A percentile compares a stretch with the other conserved stretches of the same genome.
Conservation (phyloP, 169 alveolate species). For the Hepatocystis sp. region DNA sequence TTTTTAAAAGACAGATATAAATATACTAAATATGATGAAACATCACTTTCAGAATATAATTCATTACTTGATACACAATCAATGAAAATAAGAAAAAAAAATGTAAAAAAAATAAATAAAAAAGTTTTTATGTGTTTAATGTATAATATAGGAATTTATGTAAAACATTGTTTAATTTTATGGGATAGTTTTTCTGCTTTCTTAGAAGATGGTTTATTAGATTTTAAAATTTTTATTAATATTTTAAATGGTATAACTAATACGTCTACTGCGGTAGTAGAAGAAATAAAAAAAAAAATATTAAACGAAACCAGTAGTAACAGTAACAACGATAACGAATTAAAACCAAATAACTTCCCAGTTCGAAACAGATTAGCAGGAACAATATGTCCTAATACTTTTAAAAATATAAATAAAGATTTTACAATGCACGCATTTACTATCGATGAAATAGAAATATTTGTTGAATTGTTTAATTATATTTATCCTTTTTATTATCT, state of each 20-base stretch:
- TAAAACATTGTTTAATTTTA: conserved; percentile 18
- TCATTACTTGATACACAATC: too few relatives aligned
- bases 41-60: too few relatives aligned
- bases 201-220: conserved; percentile 42
- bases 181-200: conserved; percentile 52
- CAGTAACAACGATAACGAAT: too few relatives aligned
- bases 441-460: conserved; percentile 60
- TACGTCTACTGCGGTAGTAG: conserved; percentile 4
- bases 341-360: too few relatives aligned
- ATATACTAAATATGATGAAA: conserved; percentile 26
- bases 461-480: conserved; percentile 9
- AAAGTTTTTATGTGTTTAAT: conserved; percentile 56
- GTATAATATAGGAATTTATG: conserved; percentile 71
- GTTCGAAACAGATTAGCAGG: conserved; percentile 28
- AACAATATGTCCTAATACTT: conserved; percentile 28
- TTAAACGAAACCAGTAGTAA: too few relatives aligned
- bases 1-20: conserved; percentile 11
- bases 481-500: conserved; percentile 32
- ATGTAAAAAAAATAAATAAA: conserved; percentile 34
- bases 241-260: conserved; percentile 60
- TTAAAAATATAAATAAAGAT: conserved; percentile 8
- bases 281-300: conserved; percentile 1
- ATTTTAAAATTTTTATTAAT: conserved; percentile 44
- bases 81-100: too few relatives aligned
- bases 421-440: conserved; percentile 22